Base-by-base conservation (phyloP, 2,329 filamentous ascomycete species). In the Phialophora verrucosa region DNA sequence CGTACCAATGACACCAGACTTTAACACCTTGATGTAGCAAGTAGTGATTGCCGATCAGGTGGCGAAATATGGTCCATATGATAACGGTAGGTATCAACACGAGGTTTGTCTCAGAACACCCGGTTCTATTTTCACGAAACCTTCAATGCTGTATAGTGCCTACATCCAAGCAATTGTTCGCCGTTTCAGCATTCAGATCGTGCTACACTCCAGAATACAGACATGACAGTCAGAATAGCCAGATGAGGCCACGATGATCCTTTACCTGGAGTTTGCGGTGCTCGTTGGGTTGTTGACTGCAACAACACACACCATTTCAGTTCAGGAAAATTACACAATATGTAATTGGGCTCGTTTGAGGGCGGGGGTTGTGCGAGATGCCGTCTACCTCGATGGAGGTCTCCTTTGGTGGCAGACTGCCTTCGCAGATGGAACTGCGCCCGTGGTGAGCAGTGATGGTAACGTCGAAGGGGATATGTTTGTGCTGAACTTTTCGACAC, bases 401-500 rank as follows among this genome's bases (percentile, higher is more conserved):
- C 54, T 67, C 12, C 56, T 71, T 17, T 71, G 69, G 69, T 71
- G 69, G 69, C 69, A 71, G 62, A 71, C 69, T 17, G 69, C 69
- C 11, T 70, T 70, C 35, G 69, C 64, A n/a, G 69, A 70, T 63
- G 69, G 69, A 11, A 69, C 66, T n/a, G 62, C 69, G 8, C 69
- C 69, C 5, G 66, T 70, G 5, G 69, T 70, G 53, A 67, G 64
- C 38, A 70, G 69, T 20, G 66, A 70, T 58, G 69, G 66, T 4
- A 68, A 68, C 35, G 69, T 65, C 29, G 64, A 79, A 4, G 87
- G 86, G 0, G 67, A 83, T 6, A 80, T 90, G 38, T 86, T 86
- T 67, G 83, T 80, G 0, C 81, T 89, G 55, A 88, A 89, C 71
- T 83, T 91, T 59, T 87, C 83, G 70, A 79, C 74, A 1, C 78